phyloP scores from a whole-genome alignment of 139 green algal genomes.

The Closterium sp. region DNA sequence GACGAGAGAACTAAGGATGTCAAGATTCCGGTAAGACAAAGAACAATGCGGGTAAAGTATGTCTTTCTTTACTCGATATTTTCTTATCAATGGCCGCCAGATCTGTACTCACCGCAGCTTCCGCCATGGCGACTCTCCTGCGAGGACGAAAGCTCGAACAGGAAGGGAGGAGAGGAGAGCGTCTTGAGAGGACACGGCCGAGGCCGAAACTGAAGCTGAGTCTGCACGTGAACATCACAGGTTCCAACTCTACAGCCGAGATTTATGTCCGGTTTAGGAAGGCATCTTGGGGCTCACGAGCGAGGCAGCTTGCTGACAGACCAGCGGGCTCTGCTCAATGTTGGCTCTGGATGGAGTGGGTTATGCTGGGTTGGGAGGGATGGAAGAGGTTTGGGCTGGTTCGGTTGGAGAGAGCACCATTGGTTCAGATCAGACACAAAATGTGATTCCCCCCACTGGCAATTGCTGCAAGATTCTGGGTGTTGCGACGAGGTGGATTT shows the following conservation, averaged over 20 bases:
- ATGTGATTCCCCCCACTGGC: no score
- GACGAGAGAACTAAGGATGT: neutral
- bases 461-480: no score
- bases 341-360: no score
- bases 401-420: no score
- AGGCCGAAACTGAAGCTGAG: neutral
- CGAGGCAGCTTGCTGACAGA: no score
- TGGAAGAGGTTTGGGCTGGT: no score
- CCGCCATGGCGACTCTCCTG: neutral
- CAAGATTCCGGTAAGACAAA: neutral
- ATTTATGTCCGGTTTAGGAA: neutral
- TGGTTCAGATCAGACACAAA: no score
- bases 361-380: no score
- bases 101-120: neutral
- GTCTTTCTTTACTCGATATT: neutral
- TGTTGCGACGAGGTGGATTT: no score
- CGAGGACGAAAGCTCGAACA: neutral
- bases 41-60: neutral
- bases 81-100: neutral
- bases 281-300: no score
- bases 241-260: neutral
- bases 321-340: no score
- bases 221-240: neutral
- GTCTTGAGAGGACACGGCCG: neutral
- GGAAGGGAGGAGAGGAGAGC: neutral